phyloP scores from a whole-genome alignment of 345 rosid species.

The Triadica sebifera region DNA sequence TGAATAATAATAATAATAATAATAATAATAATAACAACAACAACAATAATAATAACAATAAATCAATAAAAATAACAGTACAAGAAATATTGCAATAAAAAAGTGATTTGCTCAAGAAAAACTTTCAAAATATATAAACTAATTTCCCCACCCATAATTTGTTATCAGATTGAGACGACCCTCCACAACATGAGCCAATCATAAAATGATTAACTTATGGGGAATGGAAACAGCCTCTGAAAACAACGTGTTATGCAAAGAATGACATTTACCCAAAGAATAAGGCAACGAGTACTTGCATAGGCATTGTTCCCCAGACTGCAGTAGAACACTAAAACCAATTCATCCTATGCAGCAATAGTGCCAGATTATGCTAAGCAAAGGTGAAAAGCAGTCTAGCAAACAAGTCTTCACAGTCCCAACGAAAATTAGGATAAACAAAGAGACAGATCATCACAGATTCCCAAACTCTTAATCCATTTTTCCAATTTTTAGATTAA shows the following conservation, averaged over 20 bases:
- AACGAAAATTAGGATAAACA: neutral
- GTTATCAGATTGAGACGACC: conserved; percentile 70
- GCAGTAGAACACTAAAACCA: conserved; percentile 18
- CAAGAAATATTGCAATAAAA: neutral
- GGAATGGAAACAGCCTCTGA: conserved; percentile 47
- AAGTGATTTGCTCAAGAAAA: neutral
- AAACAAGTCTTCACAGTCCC: neutral
- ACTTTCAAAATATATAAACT: neutral
- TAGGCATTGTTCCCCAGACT: conserved; percentile 92
- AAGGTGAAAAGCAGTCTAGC: neutral
- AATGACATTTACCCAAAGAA: conserved; percentile 45
- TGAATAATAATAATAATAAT: too few relatives aligned
- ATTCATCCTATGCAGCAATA: neutral
- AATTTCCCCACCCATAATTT: conserved; percentile 68
- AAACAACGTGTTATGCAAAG: conserved; percentile 44
- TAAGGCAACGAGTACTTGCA: conserved; percentile 76
- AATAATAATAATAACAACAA: too few relatives aligned
- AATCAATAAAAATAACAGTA: too few relatives aligned
- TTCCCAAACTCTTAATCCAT: too few relatives aligned
- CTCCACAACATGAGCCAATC: conserved; percentile 81
- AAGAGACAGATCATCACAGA: neutral
- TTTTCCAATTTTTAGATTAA: too few relatives aligned
- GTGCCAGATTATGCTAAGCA: neutral
- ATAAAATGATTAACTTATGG: conserved; percentile 59
- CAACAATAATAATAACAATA: neutral